These are phyloP conservation scores for Mortierella sp. DNA, from an alignment of 371 early-diverging fungal genomes.

Conservation along the genomic window DNA sequence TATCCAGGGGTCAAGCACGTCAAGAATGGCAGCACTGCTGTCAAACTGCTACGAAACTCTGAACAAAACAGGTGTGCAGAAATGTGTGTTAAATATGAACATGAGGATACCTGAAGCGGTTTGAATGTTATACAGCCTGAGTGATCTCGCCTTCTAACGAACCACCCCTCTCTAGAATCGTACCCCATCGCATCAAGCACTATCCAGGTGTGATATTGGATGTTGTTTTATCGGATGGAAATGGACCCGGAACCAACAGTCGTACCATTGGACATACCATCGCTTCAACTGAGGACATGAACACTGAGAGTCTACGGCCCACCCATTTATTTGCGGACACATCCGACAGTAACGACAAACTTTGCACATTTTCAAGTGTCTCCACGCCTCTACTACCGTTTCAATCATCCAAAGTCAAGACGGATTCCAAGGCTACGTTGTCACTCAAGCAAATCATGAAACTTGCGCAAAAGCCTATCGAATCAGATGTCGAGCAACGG, in stretches of 20 bases:
- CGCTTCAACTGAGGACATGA: neutral
- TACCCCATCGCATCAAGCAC: slow-evolving; percentile 12
- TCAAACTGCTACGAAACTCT: slow-evolving; percentile 1
- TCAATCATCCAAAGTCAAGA: no score
- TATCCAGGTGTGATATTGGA: slow-evolving; percentile 13
- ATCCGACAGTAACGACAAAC: no score
- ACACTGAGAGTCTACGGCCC: no score
- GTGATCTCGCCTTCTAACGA: neutral
- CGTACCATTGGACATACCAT: neutral
- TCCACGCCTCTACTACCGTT: no score
- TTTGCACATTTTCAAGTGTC: no score
- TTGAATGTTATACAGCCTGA: neutral
- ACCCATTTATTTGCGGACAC: no score
- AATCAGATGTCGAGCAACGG: no score
- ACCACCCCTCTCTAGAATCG: slow-evolving; percentile 7
- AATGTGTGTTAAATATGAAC: neutral
- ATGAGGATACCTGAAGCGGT: neutral
- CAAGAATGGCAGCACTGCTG: neutral
- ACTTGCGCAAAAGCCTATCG: no score
- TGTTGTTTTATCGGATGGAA: slow-evolving; percentile 7
- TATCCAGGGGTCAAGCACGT: slow-evolving; percentile 6
- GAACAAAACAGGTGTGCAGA: slow-evolving; percentile 6
- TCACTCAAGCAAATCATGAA: no score
- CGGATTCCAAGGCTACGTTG: no score
- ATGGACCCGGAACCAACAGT: neutral